phyloP scores from a whole-genome alignment of 2,329 filamentous ascomycete species.

The Cytospora paraplurivora region DNA sequence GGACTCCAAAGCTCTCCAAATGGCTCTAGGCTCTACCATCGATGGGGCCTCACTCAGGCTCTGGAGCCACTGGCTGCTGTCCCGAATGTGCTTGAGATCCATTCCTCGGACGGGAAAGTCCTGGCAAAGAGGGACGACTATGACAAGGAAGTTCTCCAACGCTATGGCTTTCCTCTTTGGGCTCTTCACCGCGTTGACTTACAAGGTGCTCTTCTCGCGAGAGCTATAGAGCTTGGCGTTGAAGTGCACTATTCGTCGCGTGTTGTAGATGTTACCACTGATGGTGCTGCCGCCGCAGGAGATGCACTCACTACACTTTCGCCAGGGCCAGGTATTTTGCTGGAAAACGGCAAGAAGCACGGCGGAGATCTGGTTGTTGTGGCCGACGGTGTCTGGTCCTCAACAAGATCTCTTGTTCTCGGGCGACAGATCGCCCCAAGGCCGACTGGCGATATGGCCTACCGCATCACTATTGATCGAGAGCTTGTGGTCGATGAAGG shows the following conservation, averaged over 20 bases:
- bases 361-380: not conserved
- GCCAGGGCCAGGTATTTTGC: not conserved
- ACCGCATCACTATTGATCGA: not conserved
- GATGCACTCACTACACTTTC: not conserved
- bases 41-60: not conserved
- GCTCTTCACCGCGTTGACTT: not conserved
- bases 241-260: not conserved
- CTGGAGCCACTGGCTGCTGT: not conserved
- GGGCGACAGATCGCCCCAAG: not conserved
- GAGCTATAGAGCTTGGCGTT: not conserved
- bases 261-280: not conserved
- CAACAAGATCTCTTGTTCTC: not conserved
- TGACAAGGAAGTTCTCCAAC: not conserved
- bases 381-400: not conserved
- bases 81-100: not conserved
- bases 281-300: too few relatives aligned
- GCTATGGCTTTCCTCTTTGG: not conserved
- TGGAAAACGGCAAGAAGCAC: not conserved
- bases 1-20: not conserved
- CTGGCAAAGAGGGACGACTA: not conserved
- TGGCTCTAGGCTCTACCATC: not conserved
- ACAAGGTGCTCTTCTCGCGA: not conserved
- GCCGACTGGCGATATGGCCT: conserved; percentile 2
- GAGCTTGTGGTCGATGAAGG: not conserved
- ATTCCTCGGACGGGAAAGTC: not conserved